A percentile compares a stretch with the other conserved stretches of the same genome.
Conservation (phyloP, 768 basidiomycete species). For the Auricularia heimuer region DNA sequence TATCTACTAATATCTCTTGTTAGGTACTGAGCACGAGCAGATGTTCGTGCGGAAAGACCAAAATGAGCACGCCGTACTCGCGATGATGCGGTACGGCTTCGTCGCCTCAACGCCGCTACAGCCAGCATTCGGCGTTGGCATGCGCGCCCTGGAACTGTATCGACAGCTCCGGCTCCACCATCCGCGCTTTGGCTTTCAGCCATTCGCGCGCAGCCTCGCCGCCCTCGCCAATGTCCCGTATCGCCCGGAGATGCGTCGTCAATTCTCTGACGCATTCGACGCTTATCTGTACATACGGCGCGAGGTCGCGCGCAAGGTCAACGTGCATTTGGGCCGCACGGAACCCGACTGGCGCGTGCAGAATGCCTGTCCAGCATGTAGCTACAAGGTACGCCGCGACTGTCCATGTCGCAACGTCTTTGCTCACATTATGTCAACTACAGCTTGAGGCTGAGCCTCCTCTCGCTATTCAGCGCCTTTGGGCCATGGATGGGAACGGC, state of each 20-base stretch:
- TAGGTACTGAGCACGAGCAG: background rate
- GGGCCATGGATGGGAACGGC: conserved; percentile 13
- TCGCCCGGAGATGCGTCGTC: conserved; percentile 8
- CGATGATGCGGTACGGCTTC: background rate
- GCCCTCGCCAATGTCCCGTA: conserved; percentile 3
- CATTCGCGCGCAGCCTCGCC: background rate
- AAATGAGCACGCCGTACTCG: background rate
- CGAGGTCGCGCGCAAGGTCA: conserved; percentile 9
- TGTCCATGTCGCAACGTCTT: background rate
- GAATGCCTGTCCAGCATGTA: conserved; percentile 12
- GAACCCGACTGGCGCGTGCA: conserved; percentile 9
- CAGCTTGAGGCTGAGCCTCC: background rate
- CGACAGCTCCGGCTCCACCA: background rate
- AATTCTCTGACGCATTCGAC: conserved; percentile 20
- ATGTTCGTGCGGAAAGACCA: background rate
- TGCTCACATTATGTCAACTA: background rate
- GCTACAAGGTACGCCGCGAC: background rate
- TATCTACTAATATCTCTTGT: background rate
- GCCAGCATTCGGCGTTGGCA: background rate
- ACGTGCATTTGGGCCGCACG: conserved; percentile 10
- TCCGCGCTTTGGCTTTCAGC: background rate
- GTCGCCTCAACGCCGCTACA: background rate
- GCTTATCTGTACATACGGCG: conserved; percentile 17
- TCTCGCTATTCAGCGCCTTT: conserved; percentile 1
- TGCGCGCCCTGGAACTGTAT: background rate